Conservation (phyloP, 495 filamentous ascomycete genomes). For the Penicillium pancosmium region DNA sequence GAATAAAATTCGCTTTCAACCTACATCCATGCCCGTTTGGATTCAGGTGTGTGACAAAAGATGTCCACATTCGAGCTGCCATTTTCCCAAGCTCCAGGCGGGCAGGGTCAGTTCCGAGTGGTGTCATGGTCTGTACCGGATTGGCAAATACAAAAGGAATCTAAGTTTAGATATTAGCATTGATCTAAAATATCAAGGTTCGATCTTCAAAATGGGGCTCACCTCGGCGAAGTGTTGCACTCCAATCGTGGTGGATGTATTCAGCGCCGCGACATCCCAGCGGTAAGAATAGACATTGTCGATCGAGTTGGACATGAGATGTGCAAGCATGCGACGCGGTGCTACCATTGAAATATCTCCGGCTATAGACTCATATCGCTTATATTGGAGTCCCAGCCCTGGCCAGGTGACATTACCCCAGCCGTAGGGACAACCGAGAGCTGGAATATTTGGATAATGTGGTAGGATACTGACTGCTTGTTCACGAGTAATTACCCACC, state of each 20-base stretch:
- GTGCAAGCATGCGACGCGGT: constrained; percentile 53
- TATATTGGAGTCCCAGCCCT: constrained; percentile 49
- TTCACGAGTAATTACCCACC: constrained; percentile 34
- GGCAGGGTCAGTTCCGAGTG: constrained; percentile 33
- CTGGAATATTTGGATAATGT: constrained; percentile 47
- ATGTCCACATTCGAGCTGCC: constrained; percentile 58
- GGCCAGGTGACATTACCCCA: constrained; percentile 51
- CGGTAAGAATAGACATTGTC: constrained; percentile 58
- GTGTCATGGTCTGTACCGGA: constrained; percentile 41
- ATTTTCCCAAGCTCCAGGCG: constrained; percentile 36
- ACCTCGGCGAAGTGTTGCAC: constrained; percentile 45
- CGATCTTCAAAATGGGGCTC: not conserved
- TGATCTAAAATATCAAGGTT: not conserved
- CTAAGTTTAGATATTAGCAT: constrained; percentile 14
- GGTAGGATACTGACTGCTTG: constrained; percentile 34
- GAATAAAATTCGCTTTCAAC: not conserved
- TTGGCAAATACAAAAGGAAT: constrained; percentile 54
- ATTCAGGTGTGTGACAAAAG: constrained; percentile 52
- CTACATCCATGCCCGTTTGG: constrained; percentile 49
- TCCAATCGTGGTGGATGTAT: constrained; percentile 32
- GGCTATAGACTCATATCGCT: constrained; percentile 54
- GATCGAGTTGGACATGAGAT: constrained; percentile 46
- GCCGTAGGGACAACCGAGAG: constrained; percentile 50
- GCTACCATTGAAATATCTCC: constrained; percentile 59
- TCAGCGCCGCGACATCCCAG: constrained; percentile 46